Conservation (phyloP, 1,139 yeast species). For the Taphrina populina region DNA sequence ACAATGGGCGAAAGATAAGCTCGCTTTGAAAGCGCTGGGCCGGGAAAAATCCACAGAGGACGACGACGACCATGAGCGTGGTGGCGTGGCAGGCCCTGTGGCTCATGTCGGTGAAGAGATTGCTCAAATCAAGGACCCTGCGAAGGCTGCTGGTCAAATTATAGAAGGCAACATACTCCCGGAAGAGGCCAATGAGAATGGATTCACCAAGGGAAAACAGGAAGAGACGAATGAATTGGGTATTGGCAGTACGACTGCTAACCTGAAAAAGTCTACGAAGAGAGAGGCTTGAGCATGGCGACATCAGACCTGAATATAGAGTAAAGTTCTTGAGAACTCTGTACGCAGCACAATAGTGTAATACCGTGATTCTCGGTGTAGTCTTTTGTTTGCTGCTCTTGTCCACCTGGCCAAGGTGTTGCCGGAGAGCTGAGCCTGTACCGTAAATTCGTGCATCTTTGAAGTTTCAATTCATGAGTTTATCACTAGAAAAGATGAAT, state of each 20-base stretch:
- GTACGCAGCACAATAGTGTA: too few species aligned
- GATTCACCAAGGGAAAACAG: constrained; percentile 4
- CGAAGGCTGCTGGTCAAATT: constrained; percentile 6
- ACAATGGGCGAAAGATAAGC: constrained; percentile 31
- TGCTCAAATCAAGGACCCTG: constrained; percentile 19
- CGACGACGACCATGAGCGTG: constrained; percentile 2
- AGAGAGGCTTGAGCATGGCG: too few species aligned
- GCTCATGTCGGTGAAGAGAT: constrained; percentile 27
- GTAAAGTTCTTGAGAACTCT: too few species aligned
- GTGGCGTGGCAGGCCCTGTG: constrained; percentile 26
- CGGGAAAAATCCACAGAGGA: not conserved
- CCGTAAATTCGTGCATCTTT: too few species aligned
- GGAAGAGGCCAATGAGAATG: constrained; percentile 16
- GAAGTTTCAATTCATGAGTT: not conserved
- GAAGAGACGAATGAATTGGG: constrained; percentile 3
- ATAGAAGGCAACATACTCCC: not conserved
- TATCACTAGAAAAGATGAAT: constrained; percentile 49
- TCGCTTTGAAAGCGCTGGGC: constrained; percentile 9
- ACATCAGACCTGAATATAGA: too few species aligned
- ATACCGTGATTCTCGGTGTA: too few species aligned
- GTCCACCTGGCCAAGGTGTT: too few species aligned
- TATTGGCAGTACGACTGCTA: constrained; percentile 6
- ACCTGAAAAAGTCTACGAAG: not conserved
- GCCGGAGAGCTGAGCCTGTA: too few species aligned
- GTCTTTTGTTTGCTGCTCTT: too few species aligned